These are phyloP conservation scores for Pseudozyma thailandica DNA, from an alignment of 1,284 basidiomycete species.

Conservation along the genomic window DNA sequence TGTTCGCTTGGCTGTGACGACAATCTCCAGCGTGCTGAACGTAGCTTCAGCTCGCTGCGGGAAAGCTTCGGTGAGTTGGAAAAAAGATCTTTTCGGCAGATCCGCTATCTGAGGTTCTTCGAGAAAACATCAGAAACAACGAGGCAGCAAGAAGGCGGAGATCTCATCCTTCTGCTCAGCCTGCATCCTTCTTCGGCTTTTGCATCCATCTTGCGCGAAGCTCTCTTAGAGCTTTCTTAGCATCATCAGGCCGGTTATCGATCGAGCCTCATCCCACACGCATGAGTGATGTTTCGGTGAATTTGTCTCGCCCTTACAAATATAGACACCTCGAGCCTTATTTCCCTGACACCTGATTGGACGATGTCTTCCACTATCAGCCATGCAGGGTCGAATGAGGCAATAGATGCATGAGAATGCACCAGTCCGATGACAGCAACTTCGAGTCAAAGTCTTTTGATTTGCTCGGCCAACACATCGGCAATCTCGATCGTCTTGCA, in stretches of 20 bases:
- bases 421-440: not conserved
- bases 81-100: too few relatives aligned
- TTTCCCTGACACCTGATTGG: constrained; percentile 25
- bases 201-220: not conserved
- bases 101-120: constrained; percentile 13
- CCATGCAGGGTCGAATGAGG: constrained; percentile 9
- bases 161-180: constrained; percentile 3
- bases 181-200: constrained; percentile 1
- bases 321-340: constrained; percentile 13
- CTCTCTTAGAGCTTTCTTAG: not conserved
- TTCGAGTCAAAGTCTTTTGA: not conserved
- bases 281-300: constrained; percentile 16
- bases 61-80: too few relatives aligned
- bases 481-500: not conserved
- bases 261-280: constrained; percentile 7
- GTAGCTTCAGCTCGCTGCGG: too few relatives aligned
- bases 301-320: constrained; percentile 6
- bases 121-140: not conserved
- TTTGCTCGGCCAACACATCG: not conserved
- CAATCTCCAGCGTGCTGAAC: too few relatives aligned
- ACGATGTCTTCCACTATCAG: constrained; percentile 14
- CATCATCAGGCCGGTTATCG: constrained; percentile 20
- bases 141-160: constrained; percentile 3
- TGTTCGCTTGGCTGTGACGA: too few relatives aligned
- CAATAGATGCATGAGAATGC: constrained; percentile 1